phyloP scores from a whole-genome alignment of 441 rosid species.

The Metrosideros polymorpha region DNA sequence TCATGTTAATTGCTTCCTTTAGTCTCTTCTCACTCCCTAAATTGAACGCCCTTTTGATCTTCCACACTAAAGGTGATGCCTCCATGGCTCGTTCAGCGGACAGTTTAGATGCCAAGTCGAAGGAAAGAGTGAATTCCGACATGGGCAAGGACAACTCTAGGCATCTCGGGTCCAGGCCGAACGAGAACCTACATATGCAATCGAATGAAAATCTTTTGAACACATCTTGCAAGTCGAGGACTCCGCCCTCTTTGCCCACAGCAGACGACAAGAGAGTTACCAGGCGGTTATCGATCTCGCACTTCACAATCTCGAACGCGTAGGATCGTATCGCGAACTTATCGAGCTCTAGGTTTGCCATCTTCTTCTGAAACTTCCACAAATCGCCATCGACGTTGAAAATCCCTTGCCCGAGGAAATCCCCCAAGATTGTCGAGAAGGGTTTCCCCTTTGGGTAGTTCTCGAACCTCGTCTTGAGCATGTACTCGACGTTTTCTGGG shows the following conservation, averaged over 20 bases:
- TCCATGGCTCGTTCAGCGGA: neutral
- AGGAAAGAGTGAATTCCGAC: neutral
- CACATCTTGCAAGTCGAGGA: slow-evolving; percentile 42
- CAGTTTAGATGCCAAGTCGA: neutral
- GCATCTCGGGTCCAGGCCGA: slow-evolving; percentile 31
- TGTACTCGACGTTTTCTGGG: slow-evolving; percentile 55
- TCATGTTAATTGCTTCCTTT: neutral
- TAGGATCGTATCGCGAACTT: slow-evolving; percentile 26
- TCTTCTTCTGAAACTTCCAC: slow-evolving; percentile 50
- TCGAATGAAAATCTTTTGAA: slow-evolving; percentile 1
- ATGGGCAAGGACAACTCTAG: neutral
- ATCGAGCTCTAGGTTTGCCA: slow-evolving; percentile 43
- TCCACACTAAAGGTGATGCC: slow-evolving; percentile 38
- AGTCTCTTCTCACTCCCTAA: slow-evolving; percentile 37
- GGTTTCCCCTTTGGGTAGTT: slow-evolving; percentile 89
- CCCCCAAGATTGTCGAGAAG: slow-evolving; percentile 57
- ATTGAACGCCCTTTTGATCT: slow-evolving; percentile 34
- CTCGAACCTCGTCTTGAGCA: slow-evolving; percentile 61
- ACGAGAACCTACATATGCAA: neutral
- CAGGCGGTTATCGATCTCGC: slow-evolving; percentile 33
- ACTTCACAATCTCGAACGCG: slow-evolving; percentile 38
- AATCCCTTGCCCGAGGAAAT: slow-evolving; percentile 54
- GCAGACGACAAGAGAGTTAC: slow-evolving; percentile 23
- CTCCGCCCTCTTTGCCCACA: neutral
- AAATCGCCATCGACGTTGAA: slow-evolving; percentile 58